Evolutionary conservation across 1,284 basidiomycete genomes (phyloP), one percentile per base, ranked within the genome.

Genomic region (Ustilago trichophora): DNA sequence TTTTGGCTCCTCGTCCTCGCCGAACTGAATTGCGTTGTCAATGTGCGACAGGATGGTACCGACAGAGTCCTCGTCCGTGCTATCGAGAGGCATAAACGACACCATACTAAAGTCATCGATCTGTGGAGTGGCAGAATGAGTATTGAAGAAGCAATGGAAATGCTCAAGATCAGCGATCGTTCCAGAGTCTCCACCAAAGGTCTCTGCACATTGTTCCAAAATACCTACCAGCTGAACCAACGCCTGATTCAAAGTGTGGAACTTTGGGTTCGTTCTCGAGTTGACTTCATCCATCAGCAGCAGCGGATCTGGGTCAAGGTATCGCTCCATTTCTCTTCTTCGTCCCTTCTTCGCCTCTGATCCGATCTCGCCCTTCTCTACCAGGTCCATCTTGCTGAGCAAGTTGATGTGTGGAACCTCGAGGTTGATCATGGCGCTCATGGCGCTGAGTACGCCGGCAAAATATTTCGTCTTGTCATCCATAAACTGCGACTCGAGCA

Each of bases 351-450:
- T 72, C 0, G 65, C 62, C 16, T 70, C 73, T 49, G 87, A 86
- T 66, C 86, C 85, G n/a, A 84, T 83, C 59, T 87, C 85, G 72
- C 89, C 87, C 68, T 88, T 89, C 18, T 70, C 58, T 29, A 98
- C 91, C 24, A 99, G 86, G 82, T 99, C 96, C 95, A 99, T 98
- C 83, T 99, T 99, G 51, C 91, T 95, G 90, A 99, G 92, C 80
- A 98, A 84, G 73, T 98, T 98, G 67, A 99, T 89, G 89, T 93
- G 96, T 0, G 93, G 92, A 34, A 97, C 88, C 77, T 98, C 95
- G 24, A 99, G 87, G 72, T 94, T 93, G 49, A 98, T 91, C 96
- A 99, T 99, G 38, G 94, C 93, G 40, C 91, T 94, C 93, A 98
- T 98, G 19, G 96, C 96, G 48, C 91, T 92, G 54, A 98, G 85